Base-by-base conservation (phyloP, 345 rosid species). In the Toxicodendron radicans region DNA sequence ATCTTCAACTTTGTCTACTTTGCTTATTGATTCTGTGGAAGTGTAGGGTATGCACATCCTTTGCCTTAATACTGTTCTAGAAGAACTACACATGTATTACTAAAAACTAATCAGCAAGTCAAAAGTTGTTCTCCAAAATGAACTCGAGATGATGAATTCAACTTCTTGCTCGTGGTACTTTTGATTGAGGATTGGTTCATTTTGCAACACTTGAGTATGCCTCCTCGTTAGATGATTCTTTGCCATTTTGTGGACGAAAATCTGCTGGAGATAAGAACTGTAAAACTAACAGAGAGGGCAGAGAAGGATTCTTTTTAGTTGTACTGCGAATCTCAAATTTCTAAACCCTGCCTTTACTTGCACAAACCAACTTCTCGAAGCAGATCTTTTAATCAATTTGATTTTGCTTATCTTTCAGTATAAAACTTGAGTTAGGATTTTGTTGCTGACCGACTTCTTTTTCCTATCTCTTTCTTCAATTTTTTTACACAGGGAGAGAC, bases 401-500 rank as follows among this genome's bases (percentile, higher is more conserved):
- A 23, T 56, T 56, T 9, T 35, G 33, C 11, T 21, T 21, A 38
- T 13, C 53, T n/a, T 20, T 49, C 20, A 35, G 4, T 18, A 3
- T 6, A 9, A 0, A 21, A 20, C 18, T 24, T 8, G 2, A 49
- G 21, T 16, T 66, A 10, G 2, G 41, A 48, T 8, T 66, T 8
- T 66, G 27, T 66, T 27, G 21, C 41, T 51, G 35, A 58, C 8
- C 23, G 35, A 58, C 14, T 58, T 71, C 17, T 24, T 17, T 18
- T 48, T 67, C 46, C 48, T 4, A 62, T 18, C 53, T 7, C 12
- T 57, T 38, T 51, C 13, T 52, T 60, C 61, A 21, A 45, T 9
- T 53, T 74, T 74, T n/a, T 61, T 67, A 58, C 66, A 5, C 73
- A 92, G 97, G 97, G 99, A 70, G 99, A 92, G 78, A 89, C 97